Base-by-base conservation (phyloP, 2,329 filamentous ascomycete species). In the Gaeumannomyces tritici region DNA sequence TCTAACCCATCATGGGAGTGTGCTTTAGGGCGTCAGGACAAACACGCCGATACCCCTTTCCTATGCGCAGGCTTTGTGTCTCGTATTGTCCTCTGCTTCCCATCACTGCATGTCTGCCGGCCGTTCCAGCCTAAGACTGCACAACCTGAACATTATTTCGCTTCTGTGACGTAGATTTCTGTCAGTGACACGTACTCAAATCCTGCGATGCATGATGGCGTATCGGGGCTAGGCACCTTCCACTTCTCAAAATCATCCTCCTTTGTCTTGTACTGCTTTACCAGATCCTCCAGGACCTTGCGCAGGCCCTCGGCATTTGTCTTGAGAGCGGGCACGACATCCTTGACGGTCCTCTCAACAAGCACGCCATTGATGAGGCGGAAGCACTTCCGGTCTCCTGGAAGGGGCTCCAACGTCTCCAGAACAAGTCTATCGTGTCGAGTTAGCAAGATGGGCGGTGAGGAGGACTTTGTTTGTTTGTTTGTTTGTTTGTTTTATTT, bases 321-420 rank as follows among this genome's bases (percentile, higher is more conserved):
- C 78, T 91, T 89, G 65, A 99, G 81, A 29, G 91, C 90, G 7
- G 95, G 95, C 62, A 96, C 82, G 15, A 99, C 91, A 74, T 98
- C 95, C 75, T 91, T 83, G 68, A 99, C 91, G 21, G 93, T 98
- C 69, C 93, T 85, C 79, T 99, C 95, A 62, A 96, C 91, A 63
- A 99, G 80, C 28, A 98, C 93, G 57, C 95, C 95, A 75, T 99
- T 98, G 75, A 99, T 96, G 85, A 99, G 91, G 69, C 95, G 93
- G 78, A 98, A 99, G 78, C 93, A 98, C 79, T 97, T 99, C 70
- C 95, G 90, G 67, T 96, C 89, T 66, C 82, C 83, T 1, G 90
- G 82, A 28, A 98, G 83, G 57, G 93, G 93, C 64, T 89, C 84
- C 66, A 99, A 79, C 4, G 93, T 98, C 73, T 98, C 93, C 61